A percentile compares a stretch with the other conserved stretches of the same genome.
phyloP scores from a whole-genome alignment of 108 stramenopile genomes.

The Pinguiococcus pyrenoidosus region DNA sequence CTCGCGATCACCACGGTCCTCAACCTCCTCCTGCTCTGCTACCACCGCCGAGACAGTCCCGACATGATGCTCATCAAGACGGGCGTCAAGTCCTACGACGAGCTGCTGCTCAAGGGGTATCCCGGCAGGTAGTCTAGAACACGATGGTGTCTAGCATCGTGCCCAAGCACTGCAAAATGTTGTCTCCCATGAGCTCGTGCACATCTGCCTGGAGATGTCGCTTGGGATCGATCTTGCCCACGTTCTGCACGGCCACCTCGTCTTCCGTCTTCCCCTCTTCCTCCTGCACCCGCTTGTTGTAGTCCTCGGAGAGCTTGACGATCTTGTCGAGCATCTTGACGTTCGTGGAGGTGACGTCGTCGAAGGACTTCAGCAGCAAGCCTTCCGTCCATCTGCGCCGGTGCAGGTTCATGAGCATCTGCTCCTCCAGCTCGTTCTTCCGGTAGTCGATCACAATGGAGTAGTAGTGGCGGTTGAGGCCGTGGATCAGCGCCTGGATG shows the following conservation, averaged over 20 bases:
- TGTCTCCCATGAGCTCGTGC: constrained; percentile 78
- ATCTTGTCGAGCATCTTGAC: constrained; percentile 70
- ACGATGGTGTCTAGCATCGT: constrained; percentile 96
- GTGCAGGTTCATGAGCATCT: constrained; percentile 96
- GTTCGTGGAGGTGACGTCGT: constrained; percentile 67
- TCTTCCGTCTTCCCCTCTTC: constrained; percentile 41
- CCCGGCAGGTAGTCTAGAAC: too few species aligned
- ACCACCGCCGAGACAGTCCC: too few species aligned
- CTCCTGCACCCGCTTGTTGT: constrained; percentile 67
- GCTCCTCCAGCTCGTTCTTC: constrained; percentile 98
- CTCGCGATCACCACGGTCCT: too few species aligned
- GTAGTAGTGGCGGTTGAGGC: constrained; percentile 96
- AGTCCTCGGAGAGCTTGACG: constrained; percentile 74
- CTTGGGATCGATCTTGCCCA: constrained; percentile 95
- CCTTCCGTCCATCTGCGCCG: constrained; percentile 68
- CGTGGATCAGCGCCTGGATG: constrained; percentile 97
- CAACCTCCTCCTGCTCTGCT: too few species aligned
- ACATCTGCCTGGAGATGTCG: constrained; percentile 71
- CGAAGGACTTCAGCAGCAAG: constrained; percentile 64
- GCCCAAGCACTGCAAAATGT: constrained; percentile 92
- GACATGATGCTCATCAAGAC: too few species aligned
- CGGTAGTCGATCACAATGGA: constrained; percentile 97
- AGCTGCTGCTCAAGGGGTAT: too few species aligned
- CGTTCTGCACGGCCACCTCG: constrained; percentile 40
- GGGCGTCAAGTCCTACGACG: too few species aligned